Conservation (phyloP, 257 asterid species). For the Primulina tabacum region DNA sequence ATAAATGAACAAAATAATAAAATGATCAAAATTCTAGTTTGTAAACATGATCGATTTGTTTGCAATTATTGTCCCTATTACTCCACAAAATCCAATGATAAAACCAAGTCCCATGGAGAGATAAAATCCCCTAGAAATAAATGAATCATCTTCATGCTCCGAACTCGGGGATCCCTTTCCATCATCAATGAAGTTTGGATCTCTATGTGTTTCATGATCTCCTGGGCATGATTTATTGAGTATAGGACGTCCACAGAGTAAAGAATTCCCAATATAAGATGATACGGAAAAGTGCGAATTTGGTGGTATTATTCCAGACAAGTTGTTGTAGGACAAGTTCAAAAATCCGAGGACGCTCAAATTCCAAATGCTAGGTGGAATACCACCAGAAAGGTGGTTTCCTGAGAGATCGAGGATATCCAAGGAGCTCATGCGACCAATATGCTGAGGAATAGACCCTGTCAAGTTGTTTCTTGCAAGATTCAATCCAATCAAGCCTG, state of each 20-base stretch:
- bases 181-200: background rate
- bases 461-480: slow-evolving; percentile 21
- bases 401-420: slow-evolving; percentile 22
- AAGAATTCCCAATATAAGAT: slow-evolving; percentile 15
- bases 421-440: slow-evolving; percentile 4
- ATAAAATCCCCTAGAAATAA: slow-evolving; percentile 18
- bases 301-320: slow-evolving; percentile 29
- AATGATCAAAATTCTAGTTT: too few relatives aligned
- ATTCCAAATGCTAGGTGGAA: slow-evolving; percentile 3
- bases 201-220: slow-evolving; percentile 10
- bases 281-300: background rate
- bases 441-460: slow-evolving; percentile 9
- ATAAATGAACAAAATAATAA: too few relatives aligned
- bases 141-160: slow-evolving; percentile 14
- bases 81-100: slow-evolving; percentile 24
- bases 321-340: slow-evolving; percentile 28
- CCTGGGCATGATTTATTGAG: slow-evolving; percentile 17
- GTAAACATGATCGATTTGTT: background rate
- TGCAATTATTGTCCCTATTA: background rate
- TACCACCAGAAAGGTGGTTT: slow-evolving; percentile 24
- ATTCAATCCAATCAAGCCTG: slow-evolving; percentile 16
- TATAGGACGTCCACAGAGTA: slow-evolving; percentile 19
- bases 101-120: slow-evolving; percentile 7
- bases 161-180: background rate
- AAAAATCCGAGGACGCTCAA: slow-evolving; percentile 14